Conservation (phyloP, 495 filamentous ascomycete genomes). For the Tuber umbilicatum region DNA sequence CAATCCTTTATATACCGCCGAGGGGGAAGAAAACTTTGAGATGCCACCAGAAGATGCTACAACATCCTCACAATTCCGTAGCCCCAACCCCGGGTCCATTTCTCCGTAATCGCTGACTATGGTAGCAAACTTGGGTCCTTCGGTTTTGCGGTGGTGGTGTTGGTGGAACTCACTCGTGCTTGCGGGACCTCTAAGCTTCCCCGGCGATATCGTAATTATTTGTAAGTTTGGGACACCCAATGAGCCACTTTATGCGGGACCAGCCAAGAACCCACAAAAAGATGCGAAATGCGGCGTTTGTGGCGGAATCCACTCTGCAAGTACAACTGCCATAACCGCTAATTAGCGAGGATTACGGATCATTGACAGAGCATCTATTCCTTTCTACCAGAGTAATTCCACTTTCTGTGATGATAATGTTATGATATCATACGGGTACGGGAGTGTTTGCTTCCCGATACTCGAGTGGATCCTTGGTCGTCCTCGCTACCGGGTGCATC, state of each 20-base stretch:
- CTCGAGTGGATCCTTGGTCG: too few relatives aligned
- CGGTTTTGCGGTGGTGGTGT: neutral
- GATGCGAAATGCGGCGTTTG: neutral
- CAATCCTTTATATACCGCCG: neutral
- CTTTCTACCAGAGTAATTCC: neutral
- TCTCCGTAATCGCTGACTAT: neutral
- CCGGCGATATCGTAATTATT: neutral
- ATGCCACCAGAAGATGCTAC: neutral
- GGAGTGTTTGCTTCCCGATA: too few relatives aligned
- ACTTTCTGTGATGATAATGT: neutral
- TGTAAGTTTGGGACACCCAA: neutral
- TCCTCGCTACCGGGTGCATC: too few relatives aligned
- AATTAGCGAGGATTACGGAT: neutral
- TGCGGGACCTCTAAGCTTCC: neutral
- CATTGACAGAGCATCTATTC: neutral
- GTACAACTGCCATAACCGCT: too few relatives aligned
- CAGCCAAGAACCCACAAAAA: neutral
- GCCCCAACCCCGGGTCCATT: neutral
- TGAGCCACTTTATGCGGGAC: neutral
- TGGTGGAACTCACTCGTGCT: neutral
- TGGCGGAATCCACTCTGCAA: neutral
- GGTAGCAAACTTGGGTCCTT: neutral
- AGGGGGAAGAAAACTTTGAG: slow-evolving; percentile 5
- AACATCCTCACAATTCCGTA: neutral
- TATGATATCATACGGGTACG: too few relatives aligned